Conservation (phyloP, 2,329 filamentous ascomycete genomes). For the Aspergillus sergii region DNA sequence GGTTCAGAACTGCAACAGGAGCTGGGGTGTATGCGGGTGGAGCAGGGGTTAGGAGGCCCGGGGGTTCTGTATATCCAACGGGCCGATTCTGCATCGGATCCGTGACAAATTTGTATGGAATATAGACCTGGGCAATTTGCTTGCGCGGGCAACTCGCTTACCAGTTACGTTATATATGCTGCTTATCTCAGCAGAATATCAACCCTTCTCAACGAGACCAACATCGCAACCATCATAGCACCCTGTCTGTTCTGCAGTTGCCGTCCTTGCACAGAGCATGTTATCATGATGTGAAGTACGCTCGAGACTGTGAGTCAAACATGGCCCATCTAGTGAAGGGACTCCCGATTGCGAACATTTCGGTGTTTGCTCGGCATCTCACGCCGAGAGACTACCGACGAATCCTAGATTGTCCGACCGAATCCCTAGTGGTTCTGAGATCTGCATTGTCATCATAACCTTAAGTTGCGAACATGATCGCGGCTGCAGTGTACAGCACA, state of each 20-base stretch:
- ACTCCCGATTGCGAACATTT: neutral
- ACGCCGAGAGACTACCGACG: neutral
- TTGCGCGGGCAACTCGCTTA: too few relatives aligned
- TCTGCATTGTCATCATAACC: neutral
- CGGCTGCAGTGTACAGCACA: neutral
- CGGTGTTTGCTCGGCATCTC: neutral
- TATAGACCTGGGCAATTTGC: too few relatives aligned
- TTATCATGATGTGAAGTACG: neutral
- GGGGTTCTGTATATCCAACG: too few relatives aligned
- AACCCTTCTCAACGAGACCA: too few relatives aligned
- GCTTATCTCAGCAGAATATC: too few relatives aligned
- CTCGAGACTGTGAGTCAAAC: neutral
- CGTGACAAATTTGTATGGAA: too few relatives aligned
- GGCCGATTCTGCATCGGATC: too few relatives aligned
- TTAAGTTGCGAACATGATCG: neutral
- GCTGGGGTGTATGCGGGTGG: too few relatives aligned
- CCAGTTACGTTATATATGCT: too few relatives aligned
- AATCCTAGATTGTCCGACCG: neutral
- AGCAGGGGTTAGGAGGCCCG: too few relatives aligned
- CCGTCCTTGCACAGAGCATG: fast-evolving
- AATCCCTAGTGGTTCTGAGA: neutral
- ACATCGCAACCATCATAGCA: neutral
- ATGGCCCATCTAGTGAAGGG: neutral
- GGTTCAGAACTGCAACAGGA: too few relatives aligned
- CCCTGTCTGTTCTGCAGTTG: too few relatives aligned